Evolutionary conservation across 2,329 filamentous ascomycete species (phyloP).

Genomic region (Cylindrodendrum hubeiense): DNA sequence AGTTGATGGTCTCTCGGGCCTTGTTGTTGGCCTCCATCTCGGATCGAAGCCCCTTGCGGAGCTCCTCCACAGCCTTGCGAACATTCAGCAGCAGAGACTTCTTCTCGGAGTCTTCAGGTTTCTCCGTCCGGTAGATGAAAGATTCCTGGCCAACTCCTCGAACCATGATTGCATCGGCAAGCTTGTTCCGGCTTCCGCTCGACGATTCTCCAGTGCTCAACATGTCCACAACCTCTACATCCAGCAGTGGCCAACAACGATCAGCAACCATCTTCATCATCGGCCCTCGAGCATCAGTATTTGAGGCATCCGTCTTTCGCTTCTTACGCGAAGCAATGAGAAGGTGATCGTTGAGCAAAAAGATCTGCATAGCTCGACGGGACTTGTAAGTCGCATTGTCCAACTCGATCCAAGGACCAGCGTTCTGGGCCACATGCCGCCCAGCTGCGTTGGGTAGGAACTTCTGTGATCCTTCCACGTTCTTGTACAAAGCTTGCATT

Average conservation of each 20-base stretch:
- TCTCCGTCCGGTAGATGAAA: constrained; percentile 93
- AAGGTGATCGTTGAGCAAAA: constrained; percentile 93
- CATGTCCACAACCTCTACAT: constrained; percentile 93
- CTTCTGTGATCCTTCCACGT: constrained; percentile 97
- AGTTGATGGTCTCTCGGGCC: constrained; percentile 86
- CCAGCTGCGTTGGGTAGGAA: constrained; percentile 91
- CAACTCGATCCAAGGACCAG: constrained; percentile 92
- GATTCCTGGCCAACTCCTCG: constrained; percentile 88
- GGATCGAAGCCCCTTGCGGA: constrained; percentile 85
- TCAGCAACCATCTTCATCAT: constrained; percentile 89
- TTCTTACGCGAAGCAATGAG: constrained; percentile 94
- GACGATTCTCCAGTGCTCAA: constrained; percentile 73
- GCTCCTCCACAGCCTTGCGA: constrained; percentile 90
- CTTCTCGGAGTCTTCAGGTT: constrained; percentile 83
- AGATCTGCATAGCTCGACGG: constrained; percentile 87
- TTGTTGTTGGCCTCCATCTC: constrained; percentile 91
- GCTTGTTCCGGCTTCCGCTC: constrained; percentile 65
- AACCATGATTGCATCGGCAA: constrained; percentile 90
- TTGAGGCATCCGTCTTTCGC: constrained; percentile 80
- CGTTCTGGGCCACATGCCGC: constrained; percentile 95
- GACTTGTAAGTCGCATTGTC: constrained; percentile 99
- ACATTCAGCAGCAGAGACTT: constrained; percentile 86
- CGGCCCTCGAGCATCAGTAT: constrained; percentile 62
- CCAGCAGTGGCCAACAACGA: constrained; percentile 91
- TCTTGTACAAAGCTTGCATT: constrained; percentile 88